Evolutionary conservation across 306 rosid species (phyloP), one percentile per base, ranked within the genome.

Genomic region (Prunus davidiana): DNA sequence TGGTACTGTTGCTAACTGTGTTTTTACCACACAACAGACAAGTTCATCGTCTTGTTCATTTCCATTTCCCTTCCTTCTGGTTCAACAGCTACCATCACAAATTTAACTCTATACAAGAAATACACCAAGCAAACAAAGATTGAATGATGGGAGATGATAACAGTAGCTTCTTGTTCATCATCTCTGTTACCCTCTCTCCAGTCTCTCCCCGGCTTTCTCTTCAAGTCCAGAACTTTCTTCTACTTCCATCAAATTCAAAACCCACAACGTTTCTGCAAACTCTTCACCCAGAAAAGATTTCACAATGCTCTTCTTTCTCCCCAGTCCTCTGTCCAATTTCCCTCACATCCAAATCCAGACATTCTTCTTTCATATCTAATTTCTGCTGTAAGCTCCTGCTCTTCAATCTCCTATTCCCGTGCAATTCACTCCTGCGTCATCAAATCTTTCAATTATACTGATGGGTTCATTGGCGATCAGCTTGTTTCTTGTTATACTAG

Each of bases 391-490:
- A 86, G 58, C 63, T 82, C 86, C 60, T 90, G 89, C 69, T 64
- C 80, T 73, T 87, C 87, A 64, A 27, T 86, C 60, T 84, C 81
- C 34, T 76, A 73, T 77, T 84, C 86, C 85, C 83, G 84, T 45
- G 66, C 51, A 72, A 81, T 92, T 74, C 97, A 92, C 72, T 90
- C 90, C 56, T 84, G 80, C 20, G 91, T 90, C 7, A 57, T 90
- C 78, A 92, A 90, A 64, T 90, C 89, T n/a, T 67, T 79, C 27
- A 56, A 80, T 81, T 92, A 81, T 51, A 75, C 86, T 74, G 87
- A 87, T 80, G 97, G 96, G 18, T 90, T 90, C 65, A 85, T 90
- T 45, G 97, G 96, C 18, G 96, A 92, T 76, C 97, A 88, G 70
- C 73, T 92, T 75, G 92, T 82, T 0, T n/a, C 91, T 0, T 12